These are phyloP conservation scores for Penicillium maclennaniae DNA, from an alignment of 495 filamentous ascomycete species.

Conservation along the genomic window DNA sequence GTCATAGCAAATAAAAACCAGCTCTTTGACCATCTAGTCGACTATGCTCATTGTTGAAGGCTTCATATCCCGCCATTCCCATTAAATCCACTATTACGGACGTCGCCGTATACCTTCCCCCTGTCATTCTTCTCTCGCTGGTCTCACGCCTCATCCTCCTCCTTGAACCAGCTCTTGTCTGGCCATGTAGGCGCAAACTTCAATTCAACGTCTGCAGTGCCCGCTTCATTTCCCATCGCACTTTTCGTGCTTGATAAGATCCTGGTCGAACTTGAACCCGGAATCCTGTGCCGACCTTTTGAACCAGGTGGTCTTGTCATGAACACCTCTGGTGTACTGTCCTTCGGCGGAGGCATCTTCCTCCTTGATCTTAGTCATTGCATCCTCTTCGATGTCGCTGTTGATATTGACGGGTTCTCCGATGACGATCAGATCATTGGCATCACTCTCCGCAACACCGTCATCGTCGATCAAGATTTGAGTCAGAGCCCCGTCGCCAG, in stretches of 20 bases:
- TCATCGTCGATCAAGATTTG: not conserved
- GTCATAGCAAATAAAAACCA: too few relatives aligned
- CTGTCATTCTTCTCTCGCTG: not conserved
- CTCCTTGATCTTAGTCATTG: not conserved
- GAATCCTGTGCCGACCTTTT: too few relatives aligned
- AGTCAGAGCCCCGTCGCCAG: too few relatives aligned
- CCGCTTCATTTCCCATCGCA: too few relatives aligned
- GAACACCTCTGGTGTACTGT: too few relatives aligned
- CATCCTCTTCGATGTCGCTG: not conserved
- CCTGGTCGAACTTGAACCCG: too few relatives aligned
- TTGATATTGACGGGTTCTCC: not conserved
- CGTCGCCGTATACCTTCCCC: not conserved
- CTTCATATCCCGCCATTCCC: too few relatives aligned
- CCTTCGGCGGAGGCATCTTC: not conserved
- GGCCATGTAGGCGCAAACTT: not conserved
- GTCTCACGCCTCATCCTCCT: not conserved
- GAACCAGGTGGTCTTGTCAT: too few relatives aligned
- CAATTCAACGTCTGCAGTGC: too few relatives aligned
- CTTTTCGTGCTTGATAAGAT: too few relatives aligned
- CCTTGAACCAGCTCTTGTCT: not conserved
- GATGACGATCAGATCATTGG: not conserved
- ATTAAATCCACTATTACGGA: not conserved
- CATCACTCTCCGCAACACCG: not conserved
- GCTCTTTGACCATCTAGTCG: too few relatives aligned
- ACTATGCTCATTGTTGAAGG: too few relatives aligned